Base-by-base conservation (phyloP, 1,284 basidiomycete genomes). In the Pyrrhoderma noxium region DNA sequence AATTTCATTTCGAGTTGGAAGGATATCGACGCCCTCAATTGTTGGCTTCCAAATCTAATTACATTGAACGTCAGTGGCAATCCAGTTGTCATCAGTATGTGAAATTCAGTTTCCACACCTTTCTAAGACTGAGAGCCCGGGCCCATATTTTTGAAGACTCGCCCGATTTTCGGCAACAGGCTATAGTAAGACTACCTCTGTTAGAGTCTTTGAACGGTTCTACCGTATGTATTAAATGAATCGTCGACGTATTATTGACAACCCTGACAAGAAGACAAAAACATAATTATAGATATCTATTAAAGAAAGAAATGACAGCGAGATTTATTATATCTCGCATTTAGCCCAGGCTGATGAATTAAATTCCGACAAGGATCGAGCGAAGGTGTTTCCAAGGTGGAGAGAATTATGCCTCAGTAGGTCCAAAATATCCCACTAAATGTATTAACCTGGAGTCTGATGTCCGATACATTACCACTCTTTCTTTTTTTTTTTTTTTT, bases 221-320 rank as follows among this genome's bases (percentile, higher is more conserved):
- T 38, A 59, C 64, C 52, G 87, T 89, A 64, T 60, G 78, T 68
- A 40, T 40, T 31, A 23, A 21, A 7, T 40, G 5, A 40, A 14
- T 40, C n/a, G n/a, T n/a, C n/a, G n/a, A n/a, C n/a, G n/a, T n/a
- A n/a, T n/a, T n/a, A n/a, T n/a, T n/a, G n/a, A n/a, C n/a, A n/a
- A n/a, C n/a, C n/a, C n/a, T n/a, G n/a, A n/a, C n/a, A n/a, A n/a
- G n/a, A n/a, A n/a, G n/a, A n/a, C n/a, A 40, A 14, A 7, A 14
- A 14, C 7, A n/a, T 23, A 21, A n/a, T 39, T 18, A 3, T 37
- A 51, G 52, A 38, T 48, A 31, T 43, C 52, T 47, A 53, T 47
- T 37, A 79, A 76, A 55, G 92, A 95, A 63, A 75, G 94, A 35
- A 72, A 68, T n/a, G 94, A 97, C 61, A 82, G 86, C 45, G 93